Conservation (phyloP, 352 stramenopile genomes). For the Globisporangium abappressorium region DNA sequence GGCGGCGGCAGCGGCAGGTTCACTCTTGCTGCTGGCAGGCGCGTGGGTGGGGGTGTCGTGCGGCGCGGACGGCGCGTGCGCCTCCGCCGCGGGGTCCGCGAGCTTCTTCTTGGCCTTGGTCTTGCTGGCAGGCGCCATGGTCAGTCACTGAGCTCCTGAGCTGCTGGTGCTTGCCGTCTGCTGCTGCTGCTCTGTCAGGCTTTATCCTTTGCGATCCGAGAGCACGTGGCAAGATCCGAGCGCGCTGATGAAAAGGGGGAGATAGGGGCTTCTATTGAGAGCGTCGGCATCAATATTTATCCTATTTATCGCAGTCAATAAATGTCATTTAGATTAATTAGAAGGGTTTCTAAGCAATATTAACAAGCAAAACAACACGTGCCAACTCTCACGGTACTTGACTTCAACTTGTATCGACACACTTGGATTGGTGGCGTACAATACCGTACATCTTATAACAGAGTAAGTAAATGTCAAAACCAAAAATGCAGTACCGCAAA, state of each 20-base stretch:
- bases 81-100: constrained; percentile 21
- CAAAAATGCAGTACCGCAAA: no score
- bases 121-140: constrained; percentile 35
- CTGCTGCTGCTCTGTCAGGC: not conserved
- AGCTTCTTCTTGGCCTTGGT: constrained; percentile 54
- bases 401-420: no score
- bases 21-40: constrained; percentile 4
- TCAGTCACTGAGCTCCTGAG: constrained; percentile 4
- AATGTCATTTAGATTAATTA: no score
- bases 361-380: no score
- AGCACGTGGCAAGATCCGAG: constrained; percentile 14
- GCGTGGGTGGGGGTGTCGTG: not conserved
- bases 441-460: no score
- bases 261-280: not conserved
- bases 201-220: constrained; percentile 11
- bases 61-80: constrained; percentile 14
- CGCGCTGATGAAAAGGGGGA: not conserved
- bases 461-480: no score
- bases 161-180: not conserved
- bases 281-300: not conserved
- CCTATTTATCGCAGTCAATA: no score
- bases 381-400: no score
- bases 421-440: no score
- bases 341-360: no score
- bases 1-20: not conserved